Base-by-base conservation (phyloP, 2,329 filamentous ascomycete species). In the Arthrocladium fulminans region DNA sequence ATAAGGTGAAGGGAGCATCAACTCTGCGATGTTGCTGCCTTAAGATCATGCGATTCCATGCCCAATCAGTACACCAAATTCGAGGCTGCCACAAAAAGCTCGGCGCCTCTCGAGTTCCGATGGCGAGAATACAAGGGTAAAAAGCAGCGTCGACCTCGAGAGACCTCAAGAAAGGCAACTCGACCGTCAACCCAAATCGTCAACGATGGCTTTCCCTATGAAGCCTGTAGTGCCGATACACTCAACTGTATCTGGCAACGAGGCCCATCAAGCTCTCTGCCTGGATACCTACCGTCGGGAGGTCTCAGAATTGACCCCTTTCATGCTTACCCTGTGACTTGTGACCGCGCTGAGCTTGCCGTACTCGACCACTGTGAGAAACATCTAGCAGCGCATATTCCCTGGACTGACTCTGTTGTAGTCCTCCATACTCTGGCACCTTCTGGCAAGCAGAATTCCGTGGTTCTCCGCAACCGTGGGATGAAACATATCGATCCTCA, bases 401-500 rank as follows among this genome's bases (percentile, higher is more conserved):
- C 20, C n/a, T 45, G n/a, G 24, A 9, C 29, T 32, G 20, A 32
- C 15, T 8, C 12, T 34, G n/a, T n/a, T n/a, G 3, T 34, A 34
- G 42, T 32, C 27, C 24, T 45, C 13, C 25, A 45, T 34, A 20
- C 7, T 19, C 27, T 45, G 17, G 42, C 27, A 9, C 42, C 42
- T 15, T 30, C 25, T 12, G 24, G 25, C 12, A 45, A 20, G 24
- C n/a, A 45, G n/a, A 20, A 45, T 22, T 10, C 6, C 15, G n/a
- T 12, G 9, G 25, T 19, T 19, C 17, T n/a, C 3, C 25, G 7
- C 10, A n/a, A 13, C 8, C n/a, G 17, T 10, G 3, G 5, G n/a
- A 32, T 8, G 4, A 19, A 5, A 2, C 23, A 32, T 17, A 23
- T 50, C 32, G 55, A 58, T 30, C 51, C 54, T 30, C 56, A 58